Evolutionary conservation across 2,329 filamentous ascomycete species (phyloP), one percentile per base, ranked within the genome.

Genomic region (Aspergillus pseudoterreus): DNA sequence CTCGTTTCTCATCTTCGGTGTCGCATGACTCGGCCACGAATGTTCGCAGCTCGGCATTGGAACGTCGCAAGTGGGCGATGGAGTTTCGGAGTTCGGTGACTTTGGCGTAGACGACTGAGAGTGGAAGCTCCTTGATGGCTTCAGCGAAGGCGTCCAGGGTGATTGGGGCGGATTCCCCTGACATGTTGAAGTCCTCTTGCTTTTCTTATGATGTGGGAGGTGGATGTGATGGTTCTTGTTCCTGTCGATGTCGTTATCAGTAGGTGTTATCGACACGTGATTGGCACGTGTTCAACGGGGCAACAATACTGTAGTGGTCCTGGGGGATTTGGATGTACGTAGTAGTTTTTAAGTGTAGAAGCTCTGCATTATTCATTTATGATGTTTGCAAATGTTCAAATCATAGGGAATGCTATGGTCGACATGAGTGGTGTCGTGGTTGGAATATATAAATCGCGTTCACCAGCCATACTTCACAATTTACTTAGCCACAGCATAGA

Each of bases 81-180:
- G 76, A 80, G 71, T 85, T 86, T 41, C 72, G 73, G 9, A 86
- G 73, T 61, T 86, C 83, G 51, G 78, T 75, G 51, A 78, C 79
- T 74, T 85, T 86, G 63, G 75, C 72, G 71, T 84, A 82, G 24
- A 86, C 71, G 17, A 79, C 75, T 53, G 80, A 76, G 57, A 84
- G 69, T 9, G 82, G 78, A 6, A 86, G 78, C 51, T 78, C 75
- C 61, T 76, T 70, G 57, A 86, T 77, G 17, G 83, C 83, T 56
- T 74, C 68, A 48, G 77, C 74, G 63, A 83, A 83, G 52, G 73
- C 75, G 30, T 66, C 61, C n/a, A 74, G 65, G 19, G 74, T 68
- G 54, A 83, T 82, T 27, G 80, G 78, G 14, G 61, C 60, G 10
- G 76, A 59, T 62, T 74, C 68, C 38, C 73, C 61, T 36, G 80